These are phyloP conservation scores for Cicer cuneatum DNA, from an alignment of 306 rosid genomes.

Conservation along the genomic window DNA sequence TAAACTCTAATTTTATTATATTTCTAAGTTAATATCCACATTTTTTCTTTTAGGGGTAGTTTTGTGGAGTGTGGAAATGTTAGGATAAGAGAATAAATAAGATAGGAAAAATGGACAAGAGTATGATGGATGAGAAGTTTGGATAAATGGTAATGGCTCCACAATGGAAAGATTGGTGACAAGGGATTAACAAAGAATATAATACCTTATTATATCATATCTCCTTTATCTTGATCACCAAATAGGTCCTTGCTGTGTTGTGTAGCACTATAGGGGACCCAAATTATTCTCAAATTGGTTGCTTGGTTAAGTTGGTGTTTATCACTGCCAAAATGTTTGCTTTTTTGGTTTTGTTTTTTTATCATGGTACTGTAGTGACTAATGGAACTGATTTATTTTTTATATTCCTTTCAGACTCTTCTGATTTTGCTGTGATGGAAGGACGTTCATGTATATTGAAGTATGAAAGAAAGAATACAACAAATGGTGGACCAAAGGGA, in stretches of 20 bases:
- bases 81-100: no score
- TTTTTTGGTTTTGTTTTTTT: background rate
- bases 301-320: slow-evolving; percentile 7
- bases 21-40: no score
- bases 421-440: slow-evolving; percentile 27
- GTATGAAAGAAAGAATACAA: background rate
- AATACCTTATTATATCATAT: no score
- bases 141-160: no score
- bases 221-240: background rate
- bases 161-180: no score
- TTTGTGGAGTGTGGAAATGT: no score
- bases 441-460: slow-evolving; percentile 8
- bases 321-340: background rate
- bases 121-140: no score
- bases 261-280: background rate
- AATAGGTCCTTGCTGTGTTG: background rate
- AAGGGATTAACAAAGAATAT: background rate
- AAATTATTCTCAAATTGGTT: background rate
- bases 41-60: no score
- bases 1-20: no score
- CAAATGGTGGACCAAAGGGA: slow-evolving; percentile 5
- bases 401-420: slow-evolving; percentile 4
- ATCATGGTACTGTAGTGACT: background rate
- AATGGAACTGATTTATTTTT: background rate
- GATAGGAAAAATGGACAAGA: no score